Percentiles rank a stretch among this genome's conserved stretches.
Conservation (phyloP, 2,329 filamentous ascomycete species). For the Pseudocercospora fuligena region DNA sequence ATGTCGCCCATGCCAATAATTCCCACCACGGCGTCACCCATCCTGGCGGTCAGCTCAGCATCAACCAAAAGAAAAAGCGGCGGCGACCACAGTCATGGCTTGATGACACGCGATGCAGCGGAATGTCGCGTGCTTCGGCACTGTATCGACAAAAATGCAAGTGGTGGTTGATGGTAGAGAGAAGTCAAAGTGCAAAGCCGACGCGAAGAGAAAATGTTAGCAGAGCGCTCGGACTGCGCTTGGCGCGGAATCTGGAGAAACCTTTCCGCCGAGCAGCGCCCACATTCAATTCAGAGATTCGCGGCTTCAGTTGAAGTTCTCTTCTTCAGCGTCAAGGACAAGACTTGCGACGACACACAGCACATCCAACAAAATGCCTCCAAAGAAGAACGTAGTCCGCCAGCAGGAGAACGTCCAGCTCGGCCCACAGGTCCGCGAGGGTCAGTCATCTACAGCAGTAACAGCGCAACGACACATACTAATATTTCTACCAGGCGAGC, state of each 20-base stretch:
- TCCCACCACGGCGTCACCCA: slow-evolving; percentile 78
- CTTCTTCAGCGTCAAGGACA: slow-evolving; percentile 25
- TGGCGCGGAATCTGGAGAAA: not conserved
- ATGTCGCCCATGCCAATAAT: slow-evolving; percentile 99
- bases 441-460: slow-evolving; percentile 56
- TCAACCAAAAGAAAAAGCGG: slow-evolving; percentile 13
- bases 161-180: not conserved
- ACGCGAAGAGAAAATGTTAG: not conserved
- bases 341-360: slow-evolving; percentile 35
- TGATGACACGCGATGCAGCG: slow-evolving; percentile 3
- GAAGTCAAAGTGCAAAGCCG: not conserved
- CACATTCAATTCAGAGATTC: slow-evolving; percentile 17
- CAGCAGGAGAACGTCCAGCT: slow-evolving; percentile 97
- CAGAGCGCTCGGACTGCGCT: not conserved
- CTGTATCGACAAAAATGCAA: not conserved
- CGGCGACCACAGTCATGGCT: slow-evolving; percentile 14
- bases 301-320: not conserved
- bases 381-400: slow-evolving; percentile 85
- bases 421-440: slow-evolving; percentile 94
- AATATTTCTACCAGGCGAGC: slow-evolving; percentile 70
- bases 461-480: slow-evolving; percentile 27
- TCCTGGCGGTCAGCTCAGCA: slow-evolving; percentile 39
- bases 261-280: not conserved
- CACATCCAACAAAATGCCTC: slow-evolving; percentile 71
- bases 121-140: not conserved